Percentiles rank a stretch among this genome's conserved stretches.
Evolutionary conservation across 2,329 filamentous ascomycete species (phyloP).

Genomic region (Neofusicoccum laricinum): DNA sequence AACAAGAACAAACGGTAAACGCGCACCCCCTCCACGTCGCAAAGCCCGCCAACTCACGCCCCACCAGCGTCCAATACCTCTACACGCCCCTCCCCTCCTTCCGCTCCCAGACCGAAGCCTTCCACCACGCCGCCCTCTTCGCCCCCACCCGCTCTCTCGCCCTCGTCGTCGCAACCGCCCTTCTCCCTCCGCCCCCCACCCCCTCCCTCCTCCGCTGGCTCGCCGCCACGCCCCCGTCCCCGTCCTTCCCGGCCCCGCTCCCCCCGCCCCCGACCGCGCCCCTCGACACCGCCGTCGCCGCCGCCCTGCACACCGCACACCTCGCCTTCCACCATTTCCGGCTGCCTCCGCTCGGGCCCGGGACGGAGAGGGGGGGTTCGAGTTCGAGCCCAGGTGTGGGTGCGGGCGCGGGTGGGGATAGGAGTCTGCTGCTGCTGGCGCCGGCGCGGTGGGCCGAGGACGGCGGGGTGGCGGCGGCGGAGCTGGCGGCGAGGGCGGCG

Average conservation of each 20-base stretch:
- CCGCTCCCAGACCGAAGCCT: slow-evolving; percentile 27
- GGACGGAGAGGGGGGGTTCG: no score
- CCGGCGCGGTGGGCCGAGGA: slow-evolving; percentile 16
- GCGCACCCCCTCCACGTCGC: no score
- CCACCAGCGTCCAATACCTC: slow-evolving; percentile 26
- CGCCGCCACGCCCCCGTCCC: background rate
- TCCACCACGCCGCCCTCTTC: slow-evolving; percentile 27
- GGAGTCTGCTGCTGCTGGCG: slow-evolving; percentile 17
- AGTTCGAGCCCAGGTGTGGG: no score
- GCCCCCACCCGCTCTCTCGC: slow-evolving; percentile 25
- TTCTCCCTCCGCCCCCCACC: slow-evolving; percentile 23
- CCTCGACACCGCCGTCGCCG: slow-evolving; percentile 28
- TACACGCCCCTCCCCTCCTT: slow-evolving; percentile 28
- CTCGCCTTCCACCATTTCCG: slow-evolving; percentile 33
- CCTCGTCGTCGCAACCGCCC: slow-evolving; percentile 29
- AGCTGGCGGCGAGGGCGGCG: slow-evolving; percentile 20
- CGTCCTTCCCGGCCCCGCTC: slow-evolving; percentile 13
- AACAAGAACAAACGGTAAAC: slow-evolving; percentile 21
- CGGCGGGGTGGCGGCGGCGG: background rate
- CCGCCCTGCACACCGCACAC: slow-evolving; percentile 26
- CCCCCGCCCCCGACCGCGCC: slow-evolving; percentile 25
- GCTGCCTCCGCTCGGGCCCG: slow-evolving; percentile 14
- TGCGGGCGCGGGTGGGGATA: background rate
- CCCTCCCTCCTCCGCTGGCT: slow-evolving; percentile 19
- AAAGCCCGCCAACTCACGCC: no score